These are phyloP conservation scores for Lactarius pseudohatsudake DNA, from an alignment of 768 basidiomycete species.

Conservation along the genomic window DNA sequence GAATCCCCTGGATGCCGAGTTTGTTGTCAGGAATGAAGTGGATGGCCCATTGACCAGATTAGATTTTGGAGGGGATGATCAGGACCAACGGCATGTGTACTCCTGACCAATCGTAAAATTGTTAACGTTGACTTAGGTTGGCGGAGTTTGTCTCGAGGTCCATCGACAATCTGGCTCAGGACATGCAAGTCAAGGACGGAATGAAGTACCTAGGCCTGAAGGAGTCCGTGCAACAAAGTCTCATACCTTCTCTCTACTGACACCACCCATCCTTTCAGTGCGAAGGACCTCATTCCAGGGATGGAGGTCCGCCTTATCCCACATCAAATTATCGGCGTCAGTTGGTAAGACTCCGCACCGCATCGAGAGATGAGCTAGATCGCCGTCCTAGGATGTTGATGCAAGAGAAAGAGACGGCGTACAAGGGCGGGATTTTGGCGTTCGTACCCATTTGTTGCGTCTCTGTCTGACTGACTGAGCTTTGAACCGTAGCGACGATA, in stretches of 20 bases:
- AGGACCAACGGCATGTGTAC: slow-evolving; percentile 45
- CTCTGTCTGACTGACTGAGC: slow-evolving; percentile 1
- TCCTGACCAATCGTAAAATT: background rate
- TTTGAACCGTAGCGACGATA: slow-evolving; percentile 52
- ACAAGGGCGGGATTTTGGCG: slow-evolving; percentile 67
- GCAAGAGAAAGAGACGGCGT: slow-evolving; percentile 48
- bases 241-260: background rate
- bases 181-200: slow-evolving; percentile 51
- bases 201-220: slow-evolving; percentile 52
- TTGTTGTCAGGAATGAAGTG: slow-evolving; percentile 50
- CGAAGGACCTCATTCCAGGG: slow-evolving; percentile 61
- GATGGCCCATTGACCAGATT: slow-evolving; percentile 50
- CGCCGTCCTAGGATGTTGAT: slow-evolving; percentile 58
- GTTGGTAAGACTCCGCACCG: slow-evolving; percentile 48
- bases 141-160: slow-evolving; percentile 61
- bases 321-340: slow-evolving; percentile 77
- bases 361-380: background rate
- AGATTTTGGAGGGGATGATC: slow-evolving; percentile 60
- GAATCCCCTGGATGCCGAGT: slow-evolving; percentile 30
- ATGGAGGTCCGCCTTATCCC: slow-evolving; percentile 67
- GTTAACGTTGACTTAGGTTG: slow-evolving; percentile 41
- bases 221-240: slow-evolving; percentile 40
- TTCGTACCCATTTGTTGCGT: slow-evolving; percentile 32
- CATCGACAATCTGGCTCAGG: slow-evolving; percentile 57
- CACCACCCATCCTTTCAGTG: slow-evolving; percentile 35